Evolutionary conservation across 2,329 filamentous ascomycete species (phyloP), one percentile per base, ranked within the genome.

Genomic region (Xylaria sp.): DNA sequence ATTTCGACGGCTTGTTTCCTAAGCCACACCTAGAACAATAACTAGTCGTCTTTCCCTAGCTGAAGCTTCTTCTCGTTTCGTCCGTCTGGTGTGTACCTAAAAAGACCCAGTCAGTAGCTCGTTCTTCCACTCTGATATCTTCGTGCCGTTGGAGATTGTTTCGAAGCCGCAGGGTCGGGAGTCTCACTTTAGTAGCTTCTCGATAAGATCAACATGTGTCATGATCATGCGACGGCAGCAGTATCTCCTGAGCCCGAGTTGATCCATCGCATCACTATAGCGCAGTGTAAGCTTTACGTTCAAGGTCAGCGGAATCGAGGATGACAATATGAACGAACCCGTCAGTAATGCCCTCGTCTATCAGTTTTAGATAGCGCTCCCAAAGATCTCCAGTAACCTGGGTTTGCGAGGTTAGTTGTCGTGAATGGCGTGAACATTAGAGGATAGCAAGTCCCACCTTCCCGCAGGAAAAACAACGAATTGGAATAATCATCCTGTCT

Each of bases 211-310:
- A 76, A 99, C 96, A 82, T 99, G 96, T 67, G 96, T 99, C 92
- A 99, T 97, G 81, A 99, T 90, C 96, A 99, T 99, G 77, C 96
- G 92, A 74, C 96, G 92, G 84, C 96, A 99, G 87, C 96, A 99
- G 85, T 99, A 99, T 74, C 96, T 89, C 82, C 93, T 95, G 77
- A 96, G 91, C 63, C 94, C 94, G 60, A 99, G 89, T 78, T 94
- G 88, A 81, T 98, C 94, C 91, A 99, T 97, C 47, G 95, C 96
- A 79, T 97, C 94, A 77, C 96, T 97, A 73, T 77, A 61, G 9
- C 45, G 54, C 20, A n/a, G 53, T 27, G 69, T 82, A 65, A 81
- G 77, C 36, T 57, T 31, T 10, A 20, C 9, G 5, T 11, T 2
- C 10, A 29, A 2, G 25, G 7, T 15, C 6, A 13, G 2, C 39